Conservation (phyloP, 164 flowering plant genomes). For the Sextonia rubra region DNA sequence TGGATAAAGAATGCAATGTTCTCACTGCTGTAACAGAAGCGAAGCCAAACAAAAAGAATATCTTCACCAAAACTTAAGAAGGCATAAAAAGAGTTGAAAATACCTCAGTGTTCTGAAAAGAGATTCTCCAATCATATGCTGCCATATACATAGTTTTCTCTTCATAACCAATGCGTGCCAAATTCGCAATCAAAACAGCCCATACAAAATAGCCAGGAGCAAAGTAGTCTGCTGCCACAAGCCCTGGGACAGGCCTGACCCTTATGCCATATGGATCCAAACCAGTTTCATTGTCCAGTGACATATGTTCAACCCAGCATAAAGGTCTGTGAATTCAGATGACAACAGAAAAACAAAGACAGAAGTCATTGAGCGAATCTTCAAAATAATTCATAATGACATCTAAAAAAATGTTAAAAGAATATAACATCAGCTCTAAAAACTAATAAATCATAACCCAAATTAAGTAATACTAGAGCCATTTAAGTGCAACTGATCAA, state of each 20-base stretch:
- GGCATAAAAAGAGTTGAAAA: background rate
- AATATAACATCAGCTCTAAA: background rate
- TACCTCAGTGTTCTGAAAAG: slow-evolving; percentile 70
- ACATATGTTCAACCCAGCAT: slow-evolving; percentile 67
- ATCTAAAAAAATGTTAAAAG: background rate
- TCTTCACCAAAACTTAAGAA: background rate
- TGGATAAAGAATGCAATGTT: background rate
- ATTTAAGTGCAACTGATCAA: background rate
- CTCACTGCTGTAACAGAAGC: background rate
- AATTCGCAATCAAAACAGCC: slow-evolving; percentile 67
- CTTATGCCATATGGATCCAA: slow-evolving; percentile 54
- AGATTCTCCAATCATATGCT: slow-evolving; percentile 63
- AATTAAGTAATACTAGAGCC: background rate
- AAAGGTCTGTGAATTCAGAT: slow-evolving; percentile 37
- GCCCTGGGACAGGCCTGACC: slow-evolving; percentile 57
- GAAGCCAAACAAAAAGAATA: background rate
- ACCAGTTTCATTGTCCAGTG: slow-evolving; percentile 64
- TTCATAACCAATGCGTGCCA: slow-evolving; percentile 66
- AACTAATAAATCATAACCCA: too few species aligned
- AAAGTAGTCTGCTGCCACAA: slow-evolving; percentile 71
- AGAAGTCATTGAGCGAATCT: background rate
- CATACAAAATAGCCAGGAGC: slow-evolving; percentile 71
- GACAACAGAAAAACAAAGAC: background rate
- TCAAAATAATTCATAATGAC: background rate
- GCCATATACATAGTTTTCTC: slow-evolving; percentile 75